phyloP scores from a whole-genome alignment of 208 protist genomes.

The Leishmania mexicana region DNA sequence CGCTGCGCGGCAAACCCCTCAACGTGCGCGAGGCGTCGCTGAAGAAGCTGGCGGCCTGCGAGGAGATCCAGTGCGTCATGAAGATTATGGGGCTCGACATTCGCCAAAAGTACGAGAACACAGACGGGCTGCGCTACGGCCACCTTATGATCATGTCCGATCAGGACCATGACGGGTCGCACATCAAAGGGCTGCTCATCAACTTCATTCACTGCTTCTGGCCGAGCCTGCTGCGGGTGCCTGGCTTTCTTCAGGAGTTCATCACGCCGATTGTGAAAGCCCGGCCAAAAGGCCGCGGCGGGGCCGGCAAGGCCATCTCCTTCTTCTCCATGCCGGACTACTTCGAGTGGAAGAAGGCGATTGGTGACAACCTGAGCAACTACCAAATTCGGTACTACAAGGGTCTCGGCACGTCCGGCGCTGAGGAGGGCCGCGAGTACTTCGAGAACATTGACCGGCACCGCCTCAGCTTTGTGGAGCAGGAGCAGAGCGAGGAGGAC shows the following conservation, averaged over 20 bases:
- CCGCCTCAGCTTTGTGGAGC: conserved; percentile 95
- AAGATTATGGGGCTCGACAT: conserved; percentile 97
- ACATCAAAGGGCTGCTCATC: conserved; percentile 99
- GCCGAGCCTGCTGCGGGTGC: conserved; percentile 96
- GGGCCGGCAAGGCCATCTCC: conserved; percentile 59
- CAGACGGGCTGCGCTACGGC: conserved; percentile 98
- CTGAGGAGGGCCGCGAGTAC: conserved; percentile 99
- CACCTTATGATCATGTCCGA: conserved; percentile 99
- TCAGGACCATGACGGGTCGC: conserved; percentile 99
- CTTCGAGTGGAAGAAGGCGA: conserved; percentile 93
- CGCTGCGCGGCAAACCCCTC: conserved; percentile 99
- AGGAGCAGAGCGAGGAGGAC: conserved; percentile 84
- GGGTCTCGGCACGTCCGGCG: conserved; percentile 97
- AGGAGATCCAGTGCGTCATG: conserved; percentile 95
- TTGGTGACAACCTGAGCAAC: conserved; percentile 67
- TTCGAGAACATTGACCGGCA: conserved; percentile 98
- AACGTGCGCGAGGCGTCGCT: conserved; percentile 99
- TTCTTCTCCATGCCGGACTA: conserved; percentile 99
- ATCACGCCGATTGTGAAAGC: conserved; percentile 99
- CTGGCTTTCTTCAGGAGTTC: conserved; percentile 99
- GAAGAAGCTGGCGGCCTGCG: conserved; percentile 95
- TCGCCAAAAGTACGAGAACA: conserved; percentile 88
- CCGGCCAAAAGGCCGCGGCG: conserved; percentile 80
- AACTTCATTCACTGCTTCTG: conserved; percentile 99
- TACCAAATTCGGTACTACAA: conserved; percentile 99